These are phyloP conservation scores for Trametes polyzona DNA, from an alignment of 1,284 basidiomycete genomes.

Conservation along the genomic window DNA sequence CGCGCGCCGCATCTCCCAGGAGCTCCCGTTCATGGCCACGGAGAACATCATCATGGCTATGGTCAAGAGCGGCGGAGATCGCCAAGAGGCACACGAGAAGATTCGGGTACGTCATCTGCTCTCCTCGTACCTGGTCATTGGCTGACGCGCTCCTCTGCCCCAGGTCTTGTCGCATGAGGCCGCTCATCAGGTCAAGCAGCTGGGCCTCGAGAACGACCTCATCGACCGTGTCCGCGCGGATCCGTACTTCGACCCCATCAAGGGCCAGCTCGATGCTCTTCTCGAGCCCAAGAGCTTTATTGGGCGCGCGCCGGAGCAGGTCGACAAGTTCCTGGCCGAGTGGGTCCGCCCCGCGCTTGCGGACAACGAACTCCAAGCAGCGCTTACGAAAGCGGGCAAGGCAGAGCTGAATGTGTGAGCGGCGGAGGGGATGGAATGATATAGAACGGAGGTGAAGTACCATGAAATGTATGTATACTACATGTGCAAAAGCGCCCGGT, in stretches of 20 bases:
- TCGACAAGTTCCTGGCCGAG: conserved; percentile 85
- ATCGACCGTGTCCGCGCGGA: conserved; percentile 84
- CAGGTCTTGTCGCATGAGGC: conserved; percentile 95
- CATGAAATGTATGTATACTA: neutral
- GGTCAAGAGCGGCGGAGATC: conserved; percentile 93
- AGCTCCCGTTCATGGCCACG: conserved; percentile 99
- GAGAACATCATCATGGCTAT: conserved; percentile 99
- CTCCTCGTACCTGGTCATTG: neutral
- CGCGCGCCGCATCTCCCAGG: conserved; percentile 87
- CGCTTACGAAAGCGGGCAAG: conserved; percentile 47
- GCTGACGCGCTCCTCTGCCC: neutral
- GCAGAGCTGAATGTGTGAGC: conserved; percentile 41
- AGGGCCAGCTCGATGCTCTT: conserved; percentile 64
- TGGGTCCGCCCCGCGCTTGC: conserved; percentile 91
- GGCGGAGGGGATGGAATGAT: neutral
- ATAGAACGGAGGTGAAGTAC: neutral
- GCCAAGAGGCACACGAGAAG: conserved; percentile 97
- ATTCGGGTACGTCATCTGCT: conserved; percentile 68
- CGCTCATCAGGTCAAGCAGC: conserved; percentile 91
- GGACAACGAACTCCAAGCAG: conserved; percentile 63
- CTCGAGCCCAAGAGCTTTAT: conserved; percentile 88
- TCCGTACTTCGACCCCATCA: conserved; percentile 66
- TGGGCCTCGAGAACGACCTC: conserved; percentile 95
- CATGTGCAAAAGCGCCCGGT: neutral
- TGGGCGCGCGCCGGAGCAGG: conserved; percentile 92